Base-by-base conservation (phyloP, 176 grass and related monocot species). In the Otatea glauca region DNA sequence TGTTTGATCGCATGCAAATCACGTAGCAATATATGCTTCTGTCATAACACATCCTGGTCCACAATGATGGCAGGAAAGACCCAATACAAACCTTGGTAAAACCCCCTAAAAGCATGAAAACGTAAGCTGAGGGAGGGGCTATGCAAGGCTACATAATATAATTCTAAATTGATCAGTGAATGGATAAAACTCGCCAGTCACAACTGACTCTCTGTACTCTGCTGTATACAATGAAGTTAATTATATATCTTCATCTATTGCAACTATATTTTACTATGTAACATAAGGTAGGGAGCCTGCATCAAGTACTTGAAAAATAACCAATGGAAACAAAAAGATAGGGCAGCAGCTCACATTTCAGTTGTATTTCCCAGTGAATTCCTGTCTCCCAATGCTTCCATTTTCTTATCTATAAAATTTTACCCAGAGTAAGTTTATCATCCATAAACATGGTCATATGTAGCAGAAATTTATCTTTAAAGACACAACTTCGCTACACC, bases 311-410 rank as follows among this genome's bases (percentile, higher is more conserved):
- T 71, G 39, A 14, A 81, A 79, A 86, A 38, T 66, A 53, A 84
- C 69, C 62, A 45, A 73, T 62, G 20, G 21, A 87, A 88, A 87
- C 38, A 58, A 77, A n/a, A 84, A 66, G 55, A 80, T 83, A 74
- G 24, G 68, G 38, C 1, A 81, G 68, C 38, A 38, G 8, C 66
- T 12, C 61, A 85, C 88, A 25, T 72, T 77, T 92, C 20, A n/a
- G 15, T 11, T 17, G 3, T 70, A 77, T 84, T 9, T 94, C 92
- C 55, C 4, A 10, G 23, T 68, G 67, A 65, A 97, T 90, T 92
- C 17, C 29, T 34, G 1, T 79, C 80, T 97, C 92, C 94, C 94
- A 97, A 11, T 83, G 81, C 85, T 90, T 94, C 92, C 92, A 94
- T 78, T 12, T 87, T 85, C 51, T 87, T 54, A 97, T 97, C 92